These are phyloP conservation scores for Stylonectria norvegica DNA, from an alignment of 2,329 filamentous ascomycete genomes.

Conservation along the genomic window DNA sequence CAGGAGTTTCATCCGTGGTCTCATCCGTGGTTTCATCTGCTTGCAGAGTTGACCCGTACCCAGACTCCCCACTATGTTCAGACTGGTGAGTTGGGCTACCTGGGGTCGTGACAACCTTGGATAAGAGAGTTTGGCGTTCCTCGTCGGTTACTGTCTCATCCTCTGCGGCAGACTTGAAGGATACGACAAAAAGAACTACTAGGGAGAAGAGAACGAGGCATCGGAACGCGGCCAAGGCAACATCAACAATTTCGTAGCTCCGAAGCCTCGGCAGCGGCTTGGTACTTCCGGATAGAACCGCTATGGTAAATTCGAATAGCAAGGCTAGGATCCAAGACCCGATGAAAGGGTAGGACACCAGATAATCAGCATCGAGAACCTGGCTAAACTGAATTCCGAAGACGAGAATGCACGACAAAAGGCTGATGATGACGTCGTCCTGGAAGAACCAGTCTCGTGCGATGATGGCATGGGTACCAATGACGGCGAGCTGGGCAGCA, in stretches of 20 bases:
- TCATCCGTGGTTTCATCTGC: slow-evolving; percentile 30
- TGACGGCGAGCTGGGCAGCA: slow-evolving; percentile 42
- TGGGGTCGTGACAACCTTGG: slow-evolving; percentile 24
- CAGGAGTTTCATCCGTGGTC: slow-evolving; percentile 38
- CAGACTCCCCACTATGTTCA: slow-evolving; percentile 22
- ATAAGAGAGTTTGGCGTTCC: slow-evolving; percentile 57
- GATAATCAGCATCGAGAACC: slow-evolving; percentile 47
- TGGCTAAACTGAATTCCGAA: slow-evolving; percentile 59
- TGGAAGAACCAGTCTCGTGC: slow-evolving; percentile 40
- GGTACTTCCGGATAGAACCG: slow-evolving; percentile 25
- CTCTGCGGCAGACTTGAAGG: slow-evolving; percentile 12
- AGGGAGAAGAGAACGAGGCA: slow-evolving; percentile 19
- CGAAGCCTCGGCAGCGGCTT: slow-evolving; percentile 4
- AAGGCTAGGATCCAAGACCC: slow-evolving; percentile 60
- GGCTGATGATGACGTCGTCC: slow-evolving; percentile 52
- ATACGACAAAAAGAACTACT: slow-evolving; percentile 12
- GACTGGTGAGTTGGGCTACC: slow-evolving; percentile 20
- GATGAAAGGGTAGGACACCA: slow-evolving; percentile 61
- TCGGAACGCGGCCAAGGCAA: slow-evolving; percentile 15
- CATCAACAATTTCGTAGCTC: slow-evolving; percentile 24
- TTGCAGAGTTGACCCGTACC: slow-evolving; percentile 42
- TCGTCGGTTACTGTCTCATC: slow-evolving; percentile 42
- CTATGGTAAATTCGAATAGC: slow-evolving; percentile 50
- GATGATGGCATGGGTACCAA: slow-evolving; percentile 36
- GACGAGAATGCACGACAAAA: slow-evolving; percentile 60